Conservation (phyloP, 2,329 filamentous ascomycete genomes). For the Cladophialophora yegresii region DNA sequence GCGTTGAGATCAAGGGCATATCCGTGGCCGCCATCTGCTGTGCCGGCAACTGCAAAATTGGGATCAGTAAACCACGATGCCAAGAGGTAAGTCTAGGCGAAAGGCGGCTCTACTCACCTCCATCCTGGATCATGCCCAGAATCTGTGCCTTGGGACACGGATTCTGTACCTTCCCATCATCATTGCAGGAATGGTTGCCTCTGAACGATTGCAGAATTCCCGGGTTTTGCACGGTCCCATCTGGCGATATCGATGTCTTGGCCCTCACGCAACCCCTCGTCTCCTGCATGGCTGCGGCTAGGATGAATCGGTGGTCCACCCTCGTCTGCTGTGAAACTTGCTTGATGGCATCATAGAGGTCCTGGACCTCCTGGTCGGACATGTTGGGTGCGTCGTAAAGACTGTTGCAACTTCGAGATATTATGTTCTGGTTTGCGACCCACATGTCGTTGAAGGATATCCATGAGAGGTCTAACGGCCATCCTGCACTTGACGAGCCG, state of each 20-base stretch:
- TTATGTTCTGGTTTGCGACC: conserved; percentile 41
- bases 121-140: conserved; percentile 46
- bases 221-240: conserved; percentile 46
- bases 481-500: conserved; percentile 39
- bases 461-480: conserved; percentile 40
- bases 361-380: conserved; percentile 42
- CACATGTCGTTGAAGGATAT: conserved; percentile 37
- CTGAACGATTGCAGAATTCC: conserved; percentile 53
- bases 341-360: conserved; percentile 45
- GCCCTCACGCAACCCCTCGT: conserved; percentile 52
- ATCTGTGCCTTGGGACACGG: conserved; percentile 46
- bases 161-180: conserved; percentile 39
- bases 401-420: conserved; percentile 43
- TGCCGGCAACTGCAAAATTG: conserved; percentile 38
- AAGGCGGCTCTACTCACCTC: conserved; percentile 33
- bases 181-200: conserved; percentile 45
- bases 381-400: conserved; percentile 43
- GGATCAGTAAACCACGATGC: conserved; percentile 4
- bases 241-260: conserved; percentile 43
- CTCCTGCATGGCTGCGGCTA: conserved; percentile 52
- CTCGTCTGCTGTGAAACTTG: conserved; percentile 39
- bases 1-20: conserved; percentile 41
- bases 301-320: conserved; percentile 47
- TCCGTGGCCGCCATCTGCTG: conserved; percentile 40
- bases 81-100: neutral